Percentiles rank a stretch among this genome's conserved stretches.
Evolutionary conservation across 192 early-diverging fungal species (phyloP).

Genomic region (Coemansia sp.): DNA sequence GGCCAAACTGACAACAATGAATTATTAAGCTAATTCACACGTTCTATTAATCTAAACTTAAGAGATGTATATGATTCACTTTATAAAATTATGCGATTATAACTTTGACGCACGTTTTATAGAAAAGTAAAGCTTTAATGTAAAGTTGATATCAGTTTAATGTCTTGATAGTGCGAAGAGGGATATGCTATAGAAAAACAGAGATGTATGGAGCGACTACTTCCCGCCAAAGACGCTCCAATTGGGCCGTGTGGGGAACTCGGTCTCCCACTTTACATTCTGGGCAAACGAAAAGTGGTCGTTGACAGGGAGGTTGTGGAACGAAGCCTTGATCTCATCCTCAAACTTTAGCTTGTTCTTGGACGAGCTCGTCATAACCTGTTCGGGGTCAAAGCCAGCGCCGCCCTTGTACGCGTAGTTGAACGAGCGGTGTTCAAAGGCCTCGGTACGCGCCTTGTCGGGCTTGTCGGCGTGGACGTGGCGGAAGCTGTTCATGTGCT

Average conservation of each 20-base stretch:
- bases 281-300: conserved; percentile 56
- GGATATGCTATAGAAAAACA: conserved; percentile 8
- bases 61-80: no score
- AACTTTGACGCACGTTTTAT: no score
- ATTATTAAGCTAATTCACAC: no score
- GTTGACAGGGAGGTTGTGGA: conserved; percentile 55
- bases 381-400: conserved; percentile 53
- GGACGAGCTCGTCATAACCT: conserved; percentile 55
- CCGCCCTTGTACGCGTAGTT: conserved; percentile 58
- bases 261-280: conserved; percentile 56
- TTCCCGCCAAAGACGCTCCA: conserved; percentile 55
- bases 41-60: no score
- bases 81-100: no score
- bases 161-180: no score
- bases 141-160: no score
- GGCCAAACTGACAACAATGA: neutral
- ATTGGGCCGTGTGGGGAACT: conserved; percentile 55
- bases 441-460: conserved; percentile 53
- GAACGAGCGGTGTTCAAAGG: conserved; percentile 58
- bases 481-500: conserved; percentile 57
- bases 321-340: conserved; percentile 57
- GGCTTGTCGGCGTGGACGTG: conserved; percentile 54
- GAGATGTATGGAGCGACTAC: neutral
- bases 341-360: conserved; percentile 56
- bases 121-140: no score